These are phyloP conservation scores for Lentinula sp. DNA, from an alignment of 768 basidiomycete genomes.

Conservation along the genomic window DNA sequence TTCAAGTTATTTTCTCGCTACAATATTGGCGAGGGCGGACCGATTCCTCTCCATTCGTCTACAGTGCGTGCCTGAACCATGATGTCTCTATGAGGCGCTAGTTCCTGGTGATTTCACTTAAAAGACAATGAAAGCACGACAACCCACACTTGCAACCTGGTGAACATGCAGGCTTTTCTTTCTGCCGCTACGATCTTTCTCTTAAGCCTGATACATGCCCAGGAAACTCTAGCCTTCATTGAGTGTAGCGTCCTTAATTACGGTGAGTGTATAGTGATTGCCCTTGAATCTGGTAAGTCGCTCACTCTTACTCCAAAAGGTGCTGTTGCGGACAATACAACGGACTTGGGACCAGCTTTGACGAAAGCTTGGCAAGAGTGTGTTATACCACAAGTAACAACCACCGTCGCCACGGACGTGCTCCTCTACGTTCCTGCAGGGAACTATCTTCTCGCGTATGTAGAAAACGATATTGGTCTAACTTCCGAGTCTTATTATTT, in stretches of 20 bases:
- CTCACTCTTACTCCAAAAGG: background rate
- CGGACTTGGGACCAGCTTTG: slow-evolving; percentile 20
- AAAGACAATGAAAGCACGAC: too few relatives aligned
- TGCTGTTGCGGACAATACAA: slow-evolving; percentile 18
- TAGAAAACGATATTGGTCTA: background rate
- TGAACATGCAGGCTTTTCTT: background rate
- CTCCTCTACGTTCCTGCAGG: slow-evolving; percentile 10
- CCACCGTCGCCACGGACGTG: slow-evolving; percentile 7
- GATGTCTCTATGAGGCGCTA: too few relatives aligned
- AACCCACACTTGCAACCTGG: too few relatives aligned
- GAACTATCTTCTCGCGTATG: slow-evolving; percentile 12
- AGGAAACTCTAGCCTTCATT: slow-evolving; percentile 8
- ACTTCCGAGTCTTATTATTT: background rate
- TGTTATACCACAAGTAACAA: slow-evolving; percentile 14
- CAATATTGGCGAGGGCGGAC: too few relatives aligned
- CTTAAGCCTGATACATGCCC: background rate
- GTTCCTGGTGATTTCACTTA: too few relatives aligned
- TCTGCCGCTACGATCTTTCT: background rate
- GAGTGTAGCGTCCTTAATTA: slow-evolving; percentile 20
- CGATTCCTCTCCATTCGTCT: too few relatives aligned
- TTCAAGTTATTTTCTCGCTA: too few relatives aligned
- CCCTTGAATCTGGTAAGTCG: too few relatives aligned
- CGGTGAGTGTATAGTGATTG: slow-evolving; percentile 3
- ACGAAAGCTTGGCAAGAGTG: slow-evolving; percentile 15
- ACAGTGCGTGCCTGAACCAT: too few relatives aligned